A percentile compares a stretch with the other conserved stretches of the same genome.
These are phyloP conservation scores for Salvia splendens DNA, from an alignment of 257 asterid genomes.

Conservation along the genomic window DNA sequence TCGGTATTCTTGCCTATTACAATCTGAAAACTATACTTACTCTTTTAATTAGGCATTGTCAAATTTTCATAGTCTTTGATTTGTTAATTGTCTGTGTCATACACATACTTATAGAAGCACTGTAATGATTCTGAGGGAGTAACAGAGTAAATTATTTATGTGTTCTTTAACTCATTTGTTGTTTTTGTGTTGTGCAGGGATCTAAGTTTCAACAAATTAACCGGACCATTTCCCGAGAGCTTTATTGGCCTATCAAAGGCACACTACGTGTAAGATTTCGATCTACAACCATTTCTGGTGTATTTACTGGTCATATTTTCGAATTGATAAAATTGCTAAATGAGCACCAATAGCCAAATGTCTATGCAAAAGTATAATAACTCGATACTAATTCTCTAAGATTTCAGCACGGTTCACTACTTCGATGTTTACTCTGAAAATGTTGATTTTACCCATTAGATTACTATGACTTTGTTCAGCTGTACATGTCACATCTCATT, in stretches of 20 bases:
- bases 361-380: too few species aligned
- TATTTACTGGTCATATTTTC: background rate
- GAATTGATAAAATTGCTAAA: background rate
- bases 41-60: background rate
- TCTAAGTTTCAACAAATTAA: constrained; percentile 71
- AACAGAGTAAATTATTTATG: background rate
- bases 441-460: too few species aligned
- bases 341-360: too few species aligned
- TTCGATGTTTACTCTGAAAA: too few species aligned
- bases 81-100: too few species aligned
- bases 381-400: rapidly evolving
- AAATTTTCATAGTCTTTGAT: background rate
- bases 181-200: constrained; percentile 49
- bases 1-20: background rate
- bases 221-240: constrained; percentile 56
- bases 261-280: constrained; percentile 49
- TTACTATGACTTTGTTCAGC: too few species aligned
- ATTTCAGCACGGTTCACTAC: too few species aligned
- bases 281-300: background rate
- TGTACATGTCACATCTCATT: too few species aligned
- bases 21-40: background rate
- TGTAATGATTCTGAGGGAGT: background rate
- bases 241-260: constrained; percentile 26
- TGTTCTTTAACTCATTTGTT: background rate
- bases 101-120: too few species aligned